phyloP scores from a whole-genome alignment of 768 basidiomycete genomes.

The Gloeopeniophorella convolvens region DNA sequence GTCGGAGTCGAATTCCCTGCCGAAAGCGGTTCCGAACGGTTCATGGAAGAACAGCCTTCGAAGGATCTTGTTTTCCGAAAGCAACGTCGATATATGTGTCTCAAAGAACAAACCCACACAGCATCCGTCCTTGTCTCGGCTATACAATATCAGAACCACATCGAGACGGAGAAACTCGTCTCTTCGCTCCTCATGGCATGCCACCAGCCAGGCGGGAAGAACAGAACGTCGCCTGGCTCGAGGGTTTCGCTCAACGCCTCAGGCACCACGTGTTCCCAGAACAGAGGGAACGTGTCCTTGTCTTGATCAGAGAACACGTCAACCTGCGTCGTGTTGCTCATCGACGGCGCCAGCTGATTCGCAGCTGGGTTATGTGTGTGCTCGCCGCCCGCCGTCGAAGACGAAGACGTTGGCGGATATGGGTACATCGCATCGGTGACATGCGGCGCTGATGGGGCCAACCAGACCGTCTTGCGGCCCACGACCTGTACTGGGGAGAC shows the following conservation, averaged over 20 bases:
- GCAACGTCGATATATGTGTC: no score
- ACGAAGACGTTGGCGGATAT: conserved; percentile 28
- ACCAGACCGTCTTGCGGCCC: conserved; percentile 86
- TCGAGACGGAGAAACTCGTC: conserved; percentile 80
- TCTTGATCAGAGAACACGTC: conserved; percentile 59
- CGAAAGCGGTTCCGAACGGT: no score
- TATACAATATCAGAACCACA: conserved; percentile 72
- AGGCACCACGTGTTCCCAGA: conserved; percentile 51
- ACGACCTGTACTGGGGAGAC: conserved; percentile 70
- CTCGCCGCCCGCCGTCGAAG: conserved; percentile 4
- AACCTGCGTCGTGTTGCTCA: conserved; percentile 76
- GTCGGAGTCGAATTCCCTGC: no score
- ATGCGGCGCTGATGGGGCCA: conserved; percentile 59
- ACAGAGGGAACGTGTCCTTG: conserved; percentile 39
- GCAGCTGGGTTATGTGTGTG: conserved; percentile 33
- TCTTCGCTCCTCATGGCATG: conserved; percentile 84
- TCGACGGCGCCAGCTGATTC: conserved; percentile 38
- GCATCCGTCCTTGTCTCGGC: no score
- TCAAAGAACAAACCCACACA: no score
- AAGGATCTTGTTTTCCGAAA: no score
- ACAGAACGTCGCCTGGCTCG: conserved; percentile 77
- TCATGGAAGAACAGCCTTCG: no score
- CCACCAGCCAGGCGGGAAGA: conserved; percentile 94
- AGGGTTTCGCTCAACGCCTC: conserved; percentile 57
- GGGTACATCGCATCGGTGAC: conserved; percentile 55